A percentile compares a stretch with the other conserved stretches of the same genome.
Evolutionary conservation across 1,284 basidiomycete genomes (phyloP).

Genomic region (Melanopsichium pennsylvanicum): DNA sequence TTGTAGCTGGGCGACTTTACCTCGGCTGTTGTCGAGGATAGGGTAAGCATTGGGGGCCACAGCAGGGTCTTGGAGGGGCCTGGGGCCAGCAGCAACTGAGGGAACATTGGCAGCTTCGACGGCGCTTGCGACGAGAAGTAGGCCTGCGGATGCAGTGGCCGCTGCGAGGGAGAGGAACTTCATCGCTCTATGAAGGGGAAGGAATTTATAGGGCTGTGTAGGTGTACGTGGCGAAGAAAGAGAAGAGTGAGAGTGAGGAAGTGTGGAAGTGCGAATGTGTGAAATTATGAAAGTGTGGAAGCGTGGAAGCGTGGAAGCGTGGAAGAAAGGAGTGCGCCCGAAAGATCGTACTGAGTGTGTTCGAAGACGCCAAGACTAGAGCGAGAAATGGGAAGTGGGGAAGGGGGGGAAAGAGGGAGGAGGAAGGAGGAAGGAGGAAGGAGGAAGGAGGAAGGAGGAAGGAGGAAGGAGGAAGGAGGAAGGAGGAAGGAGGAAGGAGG

Average conservation of each 20-base stretch:
- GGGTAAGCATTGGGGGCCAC: constrained; percentile 13
- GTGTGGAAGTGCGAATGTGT: too few relatives aligned
- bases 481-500: too few relatives aligned
- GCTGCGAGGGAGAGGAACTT: constrained; percentile 40
- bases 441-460: constrained; percentile 1
- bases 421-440: neutral
- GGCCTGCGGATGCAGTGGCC: constrained; percentile 28
- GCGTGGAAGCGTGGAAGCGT: too few relatives aligned
- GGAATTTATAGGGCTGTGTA: too few relatives aligned
- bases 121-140: constrained; percentile 21
- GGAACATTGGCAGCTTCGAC: constrained; percentile 20
- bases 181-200: constrained; percentile 7
- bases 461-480: constrained; percentile 1
- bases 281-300: too few relatives aligned
- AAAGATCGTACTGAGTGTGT: too few relatives aligned
- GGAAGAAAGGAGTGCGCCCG: too few relatives aligned
- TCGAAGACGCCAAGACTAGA: too few relatives aligned
- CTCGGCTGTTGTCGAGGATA: constrained; percentile 24
- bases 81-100: constrained; percentile 27
- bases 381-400: too few relatives aligned
- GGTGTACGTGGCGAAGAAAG: neutral
- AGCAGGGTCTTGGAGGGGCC: constrained; percentile 20
- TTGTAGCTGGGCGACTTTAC: constrained; percentile 30
- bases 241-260: too few relatives aligned
- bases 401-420: neutral